Percentiles rank a stretch among this genome's conserved stretches.
These are phyloP conservation scores for Solanum sejunctum DNA, from an alignment of 257 asterid genomes.

Conservation along the genomic window DNA sequence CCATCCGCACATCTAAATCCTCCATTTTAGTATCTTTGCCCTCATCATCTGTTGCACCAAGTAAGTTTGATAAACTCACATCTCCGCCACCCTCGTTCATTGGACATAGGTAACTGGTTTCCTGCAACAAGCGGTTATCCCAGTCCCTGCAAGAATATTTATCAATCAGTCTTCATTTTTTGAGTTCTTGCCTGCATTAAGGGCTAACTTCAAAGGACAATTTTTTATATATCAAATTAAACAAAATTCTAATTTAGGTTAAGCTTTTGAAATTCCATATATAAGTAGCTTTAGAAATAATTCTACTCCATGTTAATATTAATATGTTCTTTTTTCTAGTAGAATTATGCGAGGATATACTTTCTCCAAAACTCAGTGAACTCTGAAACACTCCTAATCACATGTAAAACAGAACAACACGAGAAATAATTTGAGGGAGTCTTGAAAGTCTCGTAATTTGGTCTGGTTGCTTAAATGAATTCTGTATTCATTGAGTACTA, in stretches of 20 bases:
- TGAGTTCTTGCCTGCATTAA: background rate
- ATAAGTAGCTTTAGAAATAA: background rate
- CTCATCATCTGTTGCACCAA: conserved; percentile 17
- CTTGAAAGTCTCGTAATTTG: background rate
- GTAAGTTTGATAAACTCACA: conserved; percentile 21
- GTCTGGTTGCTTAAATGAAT: background rate
- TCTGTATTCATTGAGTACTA: background rate
- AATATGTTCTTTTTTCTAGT: background rate
- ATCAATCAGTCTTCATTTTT: background rate
- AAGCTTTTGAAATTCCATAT: background rate
- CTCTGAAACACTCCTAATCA: background rate
- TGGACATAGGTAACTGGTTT: conserved; percentile 17
- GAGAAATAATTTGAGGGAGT: background rate
- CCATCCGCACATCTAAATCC: conserved; percentile 71
- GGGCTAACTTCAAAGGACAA: background rate
- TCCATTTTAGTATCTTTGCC: conserved; percentile 22
- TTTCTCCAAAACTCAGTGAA: background rate
- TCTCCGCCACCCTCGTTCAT: conserved; percentile 11
- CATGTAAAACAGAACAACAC: background rate
- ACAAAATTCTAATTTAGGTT: background rate
- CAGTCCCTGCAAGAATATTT: conserved; percentile 50
- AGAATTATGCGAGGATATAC: background rate
- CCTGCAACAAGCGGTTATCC: conserved; percentile 38
- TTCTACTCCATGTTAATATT: background rate
- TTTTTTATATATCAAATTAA: background rate